These are phyloP conservation scores for Ascochyta pisi DNA, from an alignment of 2,329 filamentous ascomycete genomes.

Conservation along the genomic window DNA sequence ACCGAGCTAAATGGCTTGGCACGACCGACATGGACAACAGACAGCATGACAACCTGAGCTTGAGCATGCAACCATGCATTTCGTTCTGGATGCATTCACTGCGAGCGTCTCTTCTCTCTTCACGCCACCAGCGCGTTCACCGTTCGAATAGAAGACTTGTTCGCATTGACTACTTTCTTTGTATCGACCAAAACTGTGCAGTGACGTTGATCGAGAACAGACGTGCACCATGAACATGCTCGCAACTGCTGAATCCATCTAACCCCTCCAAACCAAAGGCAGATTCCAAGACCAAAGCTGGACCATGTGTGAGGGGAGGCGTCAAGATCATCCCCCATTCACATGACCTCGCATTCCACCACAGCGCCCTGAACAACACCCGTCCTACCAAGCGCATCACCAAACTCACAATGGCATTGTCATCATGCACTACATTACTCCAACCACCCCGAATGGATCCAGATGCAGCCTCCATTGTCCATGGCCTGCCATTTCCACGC, in stretches of 20 bases:
- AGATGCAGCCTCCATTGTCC: not conserved
- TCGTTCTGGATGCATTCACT: too few relatives aligned
- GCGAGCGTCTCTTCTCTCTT: too few relatives aligned
- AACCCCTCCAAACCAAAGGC: too few relatives aligned
- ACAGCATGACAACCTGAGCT: not conserved
- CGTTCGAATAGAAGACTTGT: too few relatives aligned
- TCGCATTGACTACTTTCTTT: too few relatives aligned
- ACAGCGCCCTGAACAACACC: not conserved
- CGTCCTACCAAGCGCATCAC: not conserved
- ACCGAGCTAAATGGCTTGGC: constrained; percentile 16
- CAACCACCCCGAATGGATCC: not conserved
- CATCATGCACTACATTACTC: not conserved
- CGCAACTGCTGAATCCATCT: too few relatives aligned
- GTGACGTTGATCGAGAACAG: too few relatives aligned
- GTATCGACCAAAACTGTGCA: too few relatives aligned
- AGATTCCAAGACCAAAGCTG: not conserved
- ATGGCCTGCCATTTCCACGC: constrained; percentile 5
- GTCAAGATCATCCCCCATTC: too few relatives aligned
- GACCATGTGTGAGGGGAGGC: not conserved
- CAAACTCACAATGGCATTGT: not conserved
- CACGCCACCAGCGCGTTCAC: too few relatives aligned
- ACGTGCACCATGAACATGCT: too few relatives aligned
- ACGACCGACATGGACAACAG: not conserved
- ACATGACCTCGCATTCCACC: not conserved
- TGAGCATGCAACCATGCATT: not conserved